Evolutionary conservation across 2,329 filamentous ascomycete genomes (phyloP).

Genomic region (Balansia obtecta): DNA sequence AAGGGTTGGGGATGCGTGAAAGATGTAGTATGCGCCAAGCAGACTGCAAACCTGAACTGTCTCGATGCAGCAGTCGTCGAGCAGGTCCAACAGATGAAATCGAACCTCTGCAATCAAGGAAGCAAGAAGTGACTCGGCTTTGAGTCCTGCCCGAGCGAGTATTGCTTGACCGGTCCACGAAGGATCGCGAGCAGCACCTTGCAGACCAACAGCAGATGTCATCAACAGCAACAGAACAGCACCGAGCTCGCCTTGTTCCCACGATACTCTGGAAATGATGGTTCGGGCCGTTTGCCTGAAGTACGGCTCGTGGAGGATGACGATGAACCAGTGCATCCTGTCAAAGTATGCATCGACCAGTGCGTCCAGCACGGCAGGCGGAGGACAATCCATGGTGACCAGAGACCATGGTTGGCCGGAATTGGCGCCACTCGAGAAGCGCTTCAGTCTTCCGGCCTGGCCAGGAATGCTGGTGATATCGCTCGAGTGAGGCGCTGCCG

Average conservation of each 20-base stretch:
- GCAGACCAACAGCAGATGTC: constrained; percentile 8
- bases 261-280: constrained; percentile 6
- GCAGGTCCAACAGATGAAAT: constrained; percentile 2
- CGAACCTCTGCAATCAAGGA: constrained; percentile 1
- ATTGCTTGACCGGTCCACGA: constrained; percentile 9
- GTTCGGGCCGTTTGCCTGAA: constrained; percentile 5
- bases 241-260: constrained; percentile 7
- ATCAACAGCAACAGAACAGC: constrained; percentile 7
- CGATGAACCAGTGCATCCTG: constrained; percentile 12
- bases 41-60: constrained; percentile 4
- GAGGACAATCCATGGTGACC: constrained; percentile 3
- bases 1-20: constrained; percentile 3
- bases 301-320: constrained; percentile 11
- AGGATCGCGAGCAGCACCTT: constrained; percentile 9
- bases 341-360: constrained; percentile 11
- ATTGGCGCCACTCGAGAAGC: not conserved
- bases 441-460: not conserved
- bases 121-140: not conserved
- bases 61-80: constrained; percentile 5
- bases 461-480: constrained; percentile 4
- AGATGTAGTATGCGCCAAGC: constrained; percentile 2
- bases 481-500: not conserved
- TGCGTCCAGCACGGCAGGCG: not conserved
- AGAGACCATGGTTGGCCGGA: constrained; percentile 1
- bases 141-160: constrained; percentile 3